Percentiles rank a stretch among this genome's conserved stretches.
These are phyloP conservation scores for Talaromyces atroroseus DNA, from an alignment of 2,329 filamentous ascomycete genomes.

Conservation along the genomic window DNA sequence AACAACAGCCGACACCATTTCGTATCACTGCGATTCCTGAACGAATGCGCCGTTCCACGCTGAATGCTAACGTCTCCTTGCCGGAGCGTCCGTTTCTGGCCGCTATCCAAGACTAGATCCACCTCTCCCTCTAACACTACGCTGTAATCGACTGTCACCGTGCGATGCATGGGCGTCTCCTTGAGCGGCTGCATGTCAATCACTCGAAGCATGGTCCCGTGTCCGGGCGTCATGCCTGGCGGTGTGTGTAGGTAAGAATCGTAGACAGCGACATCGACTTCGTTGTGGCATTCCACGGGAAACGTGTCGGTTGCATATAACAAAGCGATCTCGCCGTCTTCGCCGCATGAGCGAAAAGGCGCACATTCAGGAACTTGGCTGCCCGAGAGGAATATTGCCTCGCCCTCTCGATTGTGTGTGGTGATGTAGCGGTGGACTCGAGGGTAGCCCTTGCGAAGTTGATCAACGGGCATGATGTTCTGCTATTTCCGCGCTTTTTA, in stretches of 20 bases:
- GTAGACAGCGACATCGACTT: slow-evolving; percentile 30
- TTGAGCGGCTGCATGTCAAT: slow-evolving; percentile 32
- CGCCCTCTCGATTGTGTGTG: slow-evolving; percentile 31
- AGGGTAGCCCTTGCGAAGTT: slow-evolving; percentile 23
- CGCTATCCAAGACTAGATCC: slow-evolving; percentile 33
- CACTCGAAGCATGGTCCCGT: slow-evolving; percentile 29
- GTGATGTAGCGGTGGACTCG: slow-evolving; percentile 35
- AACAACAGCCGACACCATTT: slow-evolving; percentile 29
- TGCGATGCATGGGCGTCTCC: slow-evolving; percentile 32
- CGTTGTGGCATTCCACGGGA: slow-evolving; percentile 25
- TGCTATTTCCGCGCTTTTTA: neutral
- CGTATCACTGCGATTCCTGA: slow-evolving; percentile 21
- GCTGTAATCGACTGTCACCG: slow-evolving; percentile 34
- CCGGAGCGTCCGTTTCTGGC: slow-evolving; percentile 26
- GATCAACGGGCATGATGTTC: neutral
- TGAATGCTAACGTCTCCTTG: slow-evolving; percentile 33
- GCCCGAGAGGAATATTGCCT: slow-evolving; percentile 32
- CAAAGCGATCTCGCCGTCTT: slow-evolving; percentile 27
- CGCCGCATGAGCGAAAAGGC: slow-evolving; percentile 23
- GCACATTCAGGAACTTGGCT: slow-evolving; percentile 30
- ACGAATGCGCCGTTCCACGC: slow-evolving; percentile 29
- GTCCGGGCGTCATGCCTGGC: slow-evolving; percentile 26
- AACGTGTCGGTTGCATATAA: slow-evolving; percentile 26
- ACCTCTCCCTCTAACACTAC: slow-evolving; percentile 34
- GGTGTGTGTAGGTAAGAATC: slow-evolving; percentile 29